These are phyloP conservation scores for Coemansia sp. DNA, from an alignment of 192 early-diverging fungal genomes.

Conservation along the genomic window DNA sequence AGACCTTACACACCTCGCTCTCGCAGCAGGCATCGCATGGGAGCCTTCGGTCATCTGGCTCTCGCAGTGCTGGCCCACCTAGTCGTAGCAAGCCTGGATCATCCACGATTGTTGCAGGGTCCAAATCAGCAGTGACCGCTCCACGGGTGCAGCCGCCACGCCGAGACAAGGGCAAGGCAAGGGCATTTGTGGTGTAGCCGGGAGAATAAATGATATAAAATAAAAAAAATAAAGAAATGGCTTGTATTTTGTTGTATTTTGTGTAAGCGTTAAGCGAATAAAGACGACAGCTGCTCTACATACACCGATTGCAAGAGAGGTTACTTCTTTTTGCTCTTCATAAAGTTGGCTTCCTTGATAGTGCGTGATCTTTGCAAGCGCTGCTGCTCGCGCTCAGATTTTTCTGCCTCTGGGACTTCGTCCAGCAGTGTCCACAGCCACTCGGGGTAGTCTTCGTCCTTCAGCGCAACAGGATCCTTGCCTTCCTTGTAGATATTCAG, in stretches of 20 bases:
- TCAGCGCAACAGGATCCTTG: constrained; percentile 81
- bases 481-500: constrained; percentile 84
- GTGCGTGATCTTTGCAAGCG: constrained; percentile 61
- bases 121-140: constrained; percentile 1
- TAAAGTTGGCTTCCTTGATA: constrained; percentile 76
- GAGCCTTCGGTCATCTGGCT: constrained; percentile 8
- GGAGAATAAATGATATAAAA: not conserved
- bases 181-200: constrained; percentile 31
- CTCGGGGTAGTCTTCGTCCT: constrained; percentile 84
- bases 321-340: constrained; percentile 75
- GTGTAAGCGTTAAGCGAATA: not conserved
- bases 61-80: constrained; percentile 9
- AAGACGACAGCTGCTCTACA: constrained; percentile 5
- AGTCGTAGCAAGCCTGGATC: not conserved
- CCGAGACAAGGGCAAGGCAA: constrained; percentile 45
- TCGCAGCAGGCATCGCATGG: constrained; percentile 17
- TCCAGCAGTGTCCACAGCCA: constrained; percentile 94
- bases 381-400: constrained; percentile 60
- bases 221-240: not conserved
- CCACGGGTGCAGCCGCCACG: constrained; percentile 11
- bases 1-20: constrained; percentile 43
- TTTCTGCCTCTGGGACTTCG: constrained; percentile 23
- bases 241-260: not conserved
- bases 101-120: not conserved
- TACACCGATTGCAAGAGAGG: not conserved